Base-by-base conservation (phyloP, 352 stramenopile species). In the Pythium utonaiense region DNA sequence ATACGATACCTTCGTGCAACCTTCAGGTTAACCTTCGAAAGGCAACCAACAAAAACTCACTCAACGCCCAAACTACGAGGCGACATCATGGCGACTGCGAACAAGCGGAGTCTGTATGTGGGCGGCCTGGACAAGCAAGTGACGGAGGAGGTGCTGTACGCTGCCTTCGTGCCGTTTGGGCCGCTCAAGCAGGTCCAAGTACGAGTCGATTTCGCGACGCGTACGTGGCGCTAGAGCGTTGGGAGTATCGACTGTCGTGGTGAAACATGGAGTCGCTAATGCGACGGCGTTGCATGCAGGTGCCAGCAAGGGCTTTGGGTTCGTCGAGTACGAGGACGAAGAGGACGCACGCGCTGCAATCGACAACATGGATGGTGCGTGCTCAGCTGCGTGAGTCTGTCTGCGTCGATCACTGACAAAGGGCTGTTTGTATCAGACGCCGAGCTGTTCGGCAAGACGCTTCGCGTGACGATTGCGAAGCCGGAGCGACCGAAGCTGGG, bases 301-400 rank as follows among this genome's bases (percentile, higher is more conserved):
- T 16, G 73, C 49, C 54, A 78, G 90, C 63, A 97, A 96, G 69
- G 89, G 93, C 36, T 98, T 97, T 66, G 95, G 87, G 9, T 98
- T 98, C 70, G 82, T 98, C 10, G 93, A 98, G 69, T 98, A 91
- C 60, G 90, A 96, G 56, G 86, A 98, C 38, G 74, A 86, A 30
- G 75, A 83, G 2, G 90, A 98, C 57, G 93, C 93, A 3, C 76
- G 67, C 30, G 93, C 92, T 61, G 94, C 93, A 31, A 96, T 98
- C 61, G 96, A 98, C 59, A 98, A 98, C 74, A 98, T 98, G 92
- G 88, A 98, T 61, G 91, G 93, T 82, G 61, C 16, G 21, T 59
- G 13, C 9, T 30, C n/a, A n/a, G n/a, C n/a, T n/a, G n/a, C n/a
- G 17, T 14, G n/a, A 28, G 14, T 1, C 12, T 49, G 2, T 24